These are phyloP conservation scores for Aphanocladium album DNA, from an alignment of 2,329 filamentous ascomycete species.

Conservation along the genomic window DNA sequence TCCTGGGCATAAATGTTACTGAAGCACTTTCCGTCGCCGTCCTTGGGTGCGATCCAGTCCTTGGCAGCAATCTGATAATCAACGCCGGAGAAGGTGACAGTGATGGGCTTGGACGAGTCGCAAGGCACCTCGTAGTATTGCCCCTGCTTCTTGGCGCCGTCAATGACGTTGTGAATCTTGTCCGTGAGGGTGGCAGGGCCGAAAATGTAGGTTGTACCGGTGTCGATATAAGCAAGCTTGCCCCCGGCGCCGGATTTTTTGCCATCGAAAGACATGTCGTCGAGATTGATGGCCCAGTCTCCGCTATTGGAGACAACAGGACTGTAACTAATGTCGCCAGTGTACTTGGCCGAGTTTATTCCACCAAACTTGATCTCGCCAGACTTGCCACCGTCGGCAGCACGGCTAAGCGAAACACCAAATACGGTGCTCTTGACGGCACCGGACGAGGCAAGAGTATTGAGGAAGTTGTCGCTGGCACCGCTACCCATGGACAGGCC, in stretches of 20 bases:
- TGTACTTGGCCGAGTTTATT: conserved; percentile 61
- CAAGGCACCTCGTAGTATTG: conserved; percentile 71
- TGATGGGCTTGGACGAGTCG: conserved; percentile 53
- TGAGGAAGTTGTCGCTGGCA: conserved; percentile 61
- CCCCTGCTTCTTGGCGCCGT: conserved; percentile 50
- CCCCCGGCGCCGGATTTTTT: conserved; percentile 50
- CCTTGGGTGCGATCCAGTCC: conserved; percentile 61
- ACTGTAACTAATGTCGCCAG: conserved; percentile 64
- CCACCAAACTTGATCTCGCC: conserved; percentile 76
- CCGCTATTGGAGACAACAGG: conserved; percentile 44
- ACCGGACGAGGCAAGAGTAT: conserved; percentile 52
- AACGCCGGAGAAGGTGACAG: conserved; percentile 63
- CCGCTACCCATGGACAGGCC: conserved; percentile 64
- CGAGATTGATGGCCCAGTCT: conserved; percentile 70
- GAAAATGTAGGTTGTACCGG: conserved; percentile 76
- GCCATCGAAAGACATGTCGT: conserved; percentile 59
- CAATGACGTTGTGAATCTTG: conserved; percentile 62
- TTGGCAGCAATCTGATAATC: conserved; percentile 61
- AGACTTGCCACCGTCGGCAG: conserved; percentile 58
- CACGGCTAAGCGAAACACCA: conserved; percentile 64
- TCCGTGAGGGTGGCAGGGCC: conserved; percentile 63
- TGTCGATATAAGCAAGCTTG: conserved; percentile 69
- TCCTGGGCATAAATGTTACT: conserved; percentile 73
- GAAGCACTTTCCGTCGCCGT: conserved; percentile 46
- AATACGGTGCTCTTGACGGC: conserved; percentile 61